These are phyloP conservation scores for Saccharomycopsis amapae DNA, from an alignment of 805 yeast genomes.

Conservation along the genomic window DNA sequence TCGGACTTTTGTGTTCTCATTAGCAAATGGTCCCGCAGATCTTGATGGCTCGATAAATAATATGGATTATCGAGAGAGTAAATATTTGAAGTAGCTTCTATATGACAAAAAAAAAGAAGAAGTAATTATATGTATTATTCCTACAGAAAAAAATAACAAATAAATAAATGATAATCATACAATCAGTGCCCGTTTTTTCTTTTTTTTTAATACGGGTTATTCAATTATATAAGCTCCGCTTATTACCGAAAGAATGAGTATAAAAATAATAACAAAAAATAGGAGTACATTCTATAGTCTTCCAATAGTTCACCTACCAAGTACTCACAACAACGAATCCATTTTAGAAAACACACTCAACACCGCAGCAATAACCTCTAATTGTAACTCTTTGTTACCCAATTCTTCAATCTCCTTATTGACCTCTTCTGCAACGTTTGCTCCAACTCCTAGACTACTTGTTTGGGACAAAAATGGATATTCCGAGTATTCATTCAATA, in stretches of 20 bases:
- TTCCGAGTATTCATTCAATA: constrained; percentile 73
- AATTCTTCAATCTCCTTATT: constrained; percentile 43
- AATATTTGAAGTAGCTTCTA: too few species aligned
- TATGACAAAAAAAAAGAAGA: too few species aligned
- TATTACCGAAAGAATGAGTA: too few species aligned
- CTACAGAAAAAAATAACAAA: not conserved
- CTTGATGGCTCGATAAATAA: constrained; percentile 18
- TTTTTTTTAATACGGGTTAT: too few species aligned
- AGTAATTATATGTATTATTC: too few species aligned
- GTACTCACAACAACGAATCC: constrained; percentile 51
- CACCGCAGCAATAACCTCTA: constrained; percentile 92
- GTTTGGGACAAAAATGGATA: constrained; percentile 66
- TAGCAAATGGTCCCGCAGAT: constrained; percentile 17
- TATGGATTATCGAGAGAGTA: constrained; percentile 18
- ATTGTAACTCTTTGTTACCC: constrained; percentile 50
- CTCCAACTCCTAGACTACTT: constrained; percentile 62
- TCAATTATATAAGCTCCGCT: too few species aligned
- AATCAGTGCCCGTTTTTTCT: not conserved
- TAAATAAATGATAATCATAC: not conserved
- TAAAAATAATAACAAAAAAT: too few species aligned
- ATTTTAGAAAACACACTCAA: constrained; percentile 82
- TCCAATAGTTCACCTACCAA: too few species aligned
- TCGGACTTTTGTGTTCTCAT: constrained; percentile 35
- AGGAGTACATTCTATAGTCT: too few species aligned
- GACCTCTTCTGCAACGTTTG: constrained; percentile 51